Evolutionary conservation across 345 rosid species (phyloP).

Genomic region (Camelina sativa): DNA sequence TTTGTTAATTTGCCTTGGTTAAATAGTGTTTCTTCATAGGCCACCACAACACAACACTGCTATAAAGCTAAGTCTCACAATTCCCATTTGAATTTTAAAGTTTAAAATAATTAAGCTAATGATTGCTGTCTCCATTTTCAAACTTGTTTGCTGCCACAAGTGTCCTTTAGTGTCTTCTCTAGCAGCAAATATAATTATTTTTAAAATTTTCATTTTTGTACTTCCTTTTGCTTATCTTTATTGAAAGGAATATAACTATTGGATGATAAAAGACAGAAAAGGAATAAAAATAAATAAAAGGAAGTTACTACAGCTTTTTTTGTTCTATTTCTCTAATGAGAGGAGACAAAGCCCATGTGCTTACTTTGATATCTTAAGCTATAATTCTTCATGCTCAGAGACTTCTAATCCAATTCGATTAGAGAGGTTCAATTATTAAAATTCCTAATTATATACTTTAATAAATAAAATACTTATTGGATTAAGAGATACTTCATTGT

Average conservation of each 20-base stretch:
- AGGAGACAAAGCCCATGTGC: conserved; percentile 53
- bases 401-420: conserved; percentile 35
- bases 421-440: background rate
- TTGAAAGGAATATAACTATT: conserved; percentile 34
- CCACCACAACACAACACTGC: background rate
- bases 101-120: conserved; percentile 43
- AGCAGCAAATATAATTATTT: conserved; percentile 16
- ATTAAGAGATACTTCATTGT: background rate
- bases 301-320: conserved; percentile 31
- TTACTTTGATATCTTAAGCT: conserved; percentile 36
- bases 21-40: conserved; percentile 9
- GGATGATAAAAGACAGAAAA: conserved; percentile 42
- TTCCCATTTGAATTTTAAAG: background rate
- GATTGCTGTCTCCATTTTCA: conserved; percentile 50
- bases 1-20: background rate
- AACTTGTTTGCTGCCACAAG: conserved; percentile 43
- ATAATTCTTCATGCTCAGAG: conserved; percentile 30
- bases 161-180: conserved; percentile 41
- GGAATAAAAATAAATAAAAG: background rate
- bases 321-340: background rate
- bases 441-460: background rate
- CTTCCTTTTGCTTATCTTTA: conserved; percentile 27
- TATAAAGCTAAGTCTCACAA: conserved; percentile 14
- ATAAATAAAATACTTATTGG: background rate
- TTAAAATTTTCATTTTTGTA: background rate